Conservation (phyloP, 140 eudicot genomes). For the Cichorium intybus region DNA sequence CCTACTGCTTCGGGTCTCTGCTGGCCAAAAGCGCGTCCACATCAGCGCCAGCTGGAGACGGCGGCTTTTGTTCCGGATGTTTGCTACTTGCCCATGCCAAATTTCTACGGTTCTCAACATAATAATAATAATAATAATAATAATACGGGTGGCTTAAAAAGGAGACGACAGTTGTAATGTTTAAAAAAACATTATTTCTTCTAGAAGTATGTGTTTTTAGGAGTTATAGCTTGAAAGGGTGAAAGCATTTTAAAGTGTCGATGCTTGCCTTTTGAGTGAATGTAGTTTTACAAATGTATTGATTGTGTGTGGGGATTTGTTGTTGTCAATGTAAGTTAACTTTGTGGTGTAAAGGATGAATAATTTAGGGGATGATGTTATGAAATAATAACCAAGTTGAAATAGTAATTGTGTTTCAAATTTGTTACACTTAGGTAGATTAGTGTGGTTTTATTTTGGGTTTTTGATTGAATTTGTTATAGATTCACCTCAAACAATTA, state of each 20-base stretch:
- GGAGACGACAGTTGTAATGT: slow-evolving; percentile 42
- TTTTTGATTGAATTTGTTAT: no score
- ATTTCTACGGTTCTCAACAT: slow-evolving; percentile 29
- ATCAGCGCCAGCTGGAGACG: slow-evolving; percentile 29
- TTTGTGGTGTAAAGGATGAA: slow-evolving; percentile 29
- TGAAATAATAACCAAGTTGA: background rate
- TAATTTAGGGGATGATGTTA: background rate
- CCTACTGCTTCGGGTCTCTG: slow-evolving; percentile 82
- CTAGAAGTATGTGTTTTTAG: background rate
- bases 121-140: no score
- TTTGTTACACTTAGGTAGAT: background rate
- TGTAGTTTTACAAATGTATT: slow-evolving; percentile 10
- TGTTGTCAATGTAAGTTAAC: slow-evolving; percentile 5
- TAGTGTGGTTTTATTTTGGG: no score
- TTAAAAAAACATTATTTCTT: background rate
- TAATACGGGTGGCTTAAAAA: slow-evolving; percentile 26
- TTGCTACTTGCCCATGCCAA: slow-evolving; percentile 33
- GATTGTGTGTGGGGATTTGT: slow-evolving; percentile 4
- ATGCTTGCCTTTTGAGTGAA: background rate
- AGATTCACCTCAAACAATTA: no score
- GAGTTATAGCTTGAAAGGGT: background rate
- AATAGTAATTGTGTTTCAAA: no score
- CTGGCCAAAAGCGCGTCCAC: slow-evolving; percentile 49
- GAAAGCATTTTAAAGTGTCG: background rate
- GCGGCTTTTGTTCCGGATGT: slow-evolving; percentile 80